Evolutionary conservation across 1,139 yeast species (phyloP).

Genomic region (Suhomyces guaymorum): DNA sequence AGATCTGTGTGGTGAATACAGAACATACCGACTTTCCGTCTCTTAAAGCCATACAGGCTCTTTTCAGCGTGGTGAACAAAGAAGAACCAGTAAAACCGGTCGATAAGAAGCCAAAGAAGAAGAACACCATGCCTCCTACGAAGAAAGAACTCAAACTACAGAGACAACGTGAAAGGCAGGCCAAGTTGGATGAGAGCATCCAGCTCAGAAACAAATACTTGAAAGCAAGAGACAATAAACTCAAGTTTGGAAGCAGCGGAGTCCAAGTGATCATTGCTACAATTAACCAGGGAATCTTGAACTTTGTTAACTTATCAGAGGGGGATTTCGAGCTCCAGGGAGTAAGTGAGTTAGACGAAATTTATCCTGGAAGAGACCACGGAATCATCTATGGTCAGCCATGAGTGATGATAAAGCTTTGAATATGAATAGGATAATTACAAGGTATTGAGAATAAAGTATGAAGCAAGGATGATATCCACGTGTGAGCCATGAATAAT

Average conservation of each 20-base stretch:
- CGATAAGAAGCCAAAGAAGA: slow-evolving; percentile 11
- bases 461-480: no score
- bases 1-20: slow-evolving; percentile 60
- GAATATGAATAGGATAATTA: no score
- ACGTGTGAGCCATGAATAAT: no score
- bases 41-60: slow-evolving; percentile 34
- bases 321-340: slow-evolving; percentile 55
- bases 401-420: no score
- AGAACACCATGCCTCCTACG: slow-evolving; percentile 15
- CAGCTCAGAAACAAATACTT: slow-evolving; percentile 30
- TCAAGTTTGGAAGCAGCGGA: slow-evolving; percentile 43
- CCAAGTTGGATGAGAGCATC: slow-evolving; percentile 26
- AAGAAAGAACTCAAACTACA: slow-evolving; percentile 22
- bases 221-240: slow-evolving; percentile 28
- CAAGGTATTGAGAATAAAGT: no score
- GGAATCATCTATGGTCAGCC: slow-evolving; percentile 17
- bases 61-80: slow-evolving; percentile 27
- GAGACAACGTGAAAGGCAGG: slow-evolving; percentile 28
- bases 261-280: slow-evolving; percentile 61
- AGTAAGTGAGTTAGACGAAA: slow-evolving; percentile 16
- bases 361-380: slow-evolving; percentile 19
- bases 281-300: slow-evolving; percentile 71
- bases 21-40: slow-evolving; percentile 55
- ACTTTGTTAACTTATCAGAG: slow-evolving; percentile 61
- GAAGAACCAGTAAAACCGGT: not conserved